A percentile compares a stretch with the other conserved stretches of the same genome.
Conservation (phyloP, 2,329 filamentous ascomycete genomes). For the Fusarium succisae region DNA sequence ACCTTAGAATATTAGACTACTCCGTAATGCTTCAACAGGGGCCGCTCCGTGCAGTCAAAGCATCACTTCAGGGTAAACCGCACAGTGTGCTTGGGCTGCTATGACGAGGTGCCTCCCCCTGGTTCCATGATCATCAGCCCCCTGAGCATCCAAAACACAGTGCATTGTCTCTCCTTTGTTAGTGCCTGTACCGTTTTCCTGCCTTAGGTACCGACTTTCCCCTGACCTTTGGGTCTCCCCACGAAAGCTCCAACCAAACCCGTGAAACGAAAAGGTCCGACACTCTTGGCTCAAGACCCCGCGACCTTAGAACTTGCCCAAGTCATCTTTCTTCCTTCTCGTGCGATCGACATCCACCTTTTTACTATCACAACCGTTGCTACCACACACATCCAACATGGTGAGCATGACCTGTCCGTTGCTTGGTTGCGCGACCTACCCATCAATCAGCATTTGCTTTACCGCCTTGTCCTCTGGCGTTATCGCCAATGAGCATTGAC, state of each 20-base stretch:
- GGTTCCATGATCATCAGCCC: background rate
- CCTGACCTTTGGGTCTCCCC: slow-evolving; percentile 35
- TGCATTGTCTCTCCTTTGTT: slow-evolving; percentile 7
- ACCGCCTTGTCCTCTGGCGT: slow-evolving; percentile 14
- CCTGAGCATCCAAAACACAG: slow-evolving; percentile 16
- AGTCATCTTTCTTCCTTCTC: slow-evolving; percentile 42
- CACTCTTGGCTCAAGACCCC: slow-evolving; percentile 43
- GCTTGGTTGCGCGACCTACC: background rate
- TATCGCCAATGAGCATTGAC: slow-evolving; percentile 33
- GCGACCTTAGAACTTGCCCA: slow-evolving; percentile 44
- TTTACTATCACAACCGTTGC: slow-evolving; percentile 29
- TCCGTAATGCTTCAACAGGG: background rate
- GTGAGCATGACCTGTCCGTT: slow-evolving; percentile 36
- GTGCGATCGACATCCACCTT: slow-evolving; percentile 40
- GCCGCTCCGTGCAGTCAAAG: background rate
- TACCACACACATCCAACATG: slow-evolving; percentile 42
- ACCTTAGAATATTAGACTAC: no score
- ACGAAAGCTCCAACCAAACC: slow-evolving; percentile 44
- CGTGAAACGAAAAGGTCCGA: slow-evolving; percentile 43
- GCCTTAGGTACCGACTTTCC: slow-evolving; percentile 38
- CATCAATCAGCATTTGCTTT: slow-evolving; percentile 1
- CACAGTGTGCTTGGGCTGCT: slow-evolving; percentile 28
- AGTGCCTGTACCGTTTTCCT: slow-evolving; percentile 17
- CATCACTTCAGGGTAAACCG: slow-evolving; percentile 15
- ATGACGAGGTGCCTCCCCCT: background rate